Evolutionary conservation across 805 yeast genomes (phyloP).

Genomic region (Pichia membranifaciens): DNA sequence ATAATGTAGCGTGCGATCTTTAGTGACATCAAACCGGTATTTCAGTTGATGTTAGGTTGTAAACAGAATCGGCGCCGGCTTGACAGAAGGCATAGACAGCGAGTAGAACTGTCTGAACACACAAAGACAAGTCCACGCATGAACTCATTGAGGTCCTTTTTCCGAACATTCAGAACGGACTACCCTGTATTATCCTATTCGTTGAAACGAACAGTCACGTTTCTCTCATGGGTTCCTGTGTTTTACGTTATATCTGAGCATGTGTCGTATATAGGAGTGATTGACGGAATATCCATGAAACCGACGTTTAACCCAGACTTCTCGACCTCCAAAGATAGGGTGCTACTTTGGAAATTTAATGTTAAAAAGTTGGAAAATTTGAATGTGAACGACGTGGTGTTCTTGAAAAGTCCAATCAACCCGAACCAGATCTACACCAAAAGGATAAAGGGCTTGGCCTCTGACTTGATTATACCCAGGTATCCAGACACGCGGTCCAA

Average conservation of each 20-base stretch:
- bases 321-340: slow-evolving; percentile 44
- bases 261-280: slow-evolving; percentile 63
- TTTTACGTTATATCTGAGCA: slow-evolving; percentile 61
- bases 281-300: slow-evolving; percentile 81
- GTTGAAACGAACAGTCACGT: slow-evolving; percentile 29
- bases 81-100: too few species aligned
- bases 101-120: too few species aligned
- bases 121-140: too few species aligned
- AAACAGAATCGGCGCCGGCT: too few species aligned
- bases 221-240: slow-evolving; percentile 77
- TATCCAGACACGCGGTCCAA: slow-evolving; percentile 59
- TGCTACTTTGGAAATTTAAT: slow-evolving; percentile 62
- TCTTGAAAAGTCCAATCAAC: slow-evolving; percentile 74
- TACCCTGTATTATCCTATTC: slow-evolving; percentile 25
- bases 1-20: too few species aligned
- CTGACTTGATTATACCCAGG: slow-evolving; percentile 60
- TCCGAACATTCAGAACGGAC: neutral
- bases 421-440: slow-evolving; percentile 75
- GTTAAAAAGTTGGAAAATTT: slow-evolving; percentile 42
- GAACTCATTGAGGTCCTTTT: neutral
- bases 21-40: too few species aligned
- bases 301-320: slow-evolving; percentile 69
- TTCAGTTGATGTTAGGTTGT: too few species aligned
- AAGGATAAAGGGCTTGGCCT: slow-evolving; percentile 69
- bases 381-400: slow-evolving; percentile 62